Evolutionary conservation across 306 rosid genomes (phyloP), one percentile per base, ranked within the genome.

Genomic region (Vachellia collinsii): DNA sequence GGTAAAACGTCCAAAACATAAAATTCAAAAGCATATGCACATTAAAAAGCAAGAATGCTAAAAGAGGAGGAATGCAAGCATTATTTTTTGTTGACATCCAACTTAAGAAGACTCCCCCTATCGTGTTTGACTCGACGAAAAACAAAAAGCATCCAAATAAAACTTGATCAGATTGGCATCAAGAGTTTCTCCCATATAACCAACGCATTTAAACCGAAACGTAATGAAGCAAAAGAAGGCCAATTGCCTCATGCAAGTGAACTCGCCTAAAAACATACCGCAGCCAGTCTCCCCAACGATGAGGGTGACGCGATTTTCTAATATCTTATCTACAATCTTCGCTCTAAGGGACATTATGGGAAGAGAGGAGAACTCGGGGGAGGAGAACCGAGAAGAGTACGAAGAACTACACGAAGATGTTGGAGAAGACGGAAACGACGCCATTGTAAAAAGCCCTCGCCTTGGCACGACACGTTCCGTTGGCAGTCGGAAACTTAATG

Each of bases 251-350:
- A 20, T 8, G 73, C 54, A 70, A 22, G 34, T n/a, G 39, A 43
- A 48, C 68, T 79, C 14, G 11, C 62, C 25, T 16, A 77, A 9
- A 5, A 29, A 13, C 78, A 17, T 82, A 94, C 98, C 98, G 71
- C 98, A 92, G 65, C 98, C 98, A 74, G 98, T 73, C 58, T 94
- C 98, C 43, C 98, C 98, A 61, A 94, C 86, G 75, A 94, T 89
- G 46, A 92, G 94, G 20, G 98, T 94, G 79, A 94, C 96, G 80
- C 97, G 97, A 90, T 94, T 94, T 7, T 89, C 82, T n/a, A 56
- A 51, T 34, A 94, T 79, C 84, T 92, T 94, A 83, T 94, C 93
- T n/a, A 92, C 87, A 83, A 94, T 92, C 75, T 83, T 94, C 59
- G 79, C 72, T 42, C 90, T 87, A 83, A 85, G 80, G 65, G 91